Evolutionary conservation across 768 basidiomycete species (phyloP).

Genomic region (Serendipita indica): DNA sequence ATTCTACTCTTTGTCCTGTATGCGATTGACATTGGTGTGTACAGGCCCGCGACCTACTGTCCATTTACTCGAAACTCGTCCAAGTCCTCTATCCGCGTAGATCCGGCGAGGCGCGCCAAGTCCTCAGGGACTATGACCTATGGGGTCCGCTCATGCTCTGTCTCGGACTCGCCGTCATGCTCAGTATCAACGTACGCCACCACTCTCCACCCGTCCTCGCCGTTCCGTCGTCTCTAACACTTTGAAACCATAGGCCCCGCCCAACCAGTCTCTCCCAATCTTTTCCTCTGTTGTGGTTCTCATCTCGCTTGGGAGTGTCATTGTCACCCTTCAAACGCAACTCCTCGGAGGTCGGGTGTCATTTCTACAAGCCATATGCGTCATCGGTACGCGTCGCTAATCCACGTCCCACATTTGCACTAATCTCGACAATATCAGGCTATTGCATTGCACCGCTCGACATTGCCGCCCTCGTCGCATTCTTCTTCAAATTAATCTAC

Average conservation of each 20-base stretch:
- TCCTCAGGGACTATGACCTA: slow-evolving; percentile 92
- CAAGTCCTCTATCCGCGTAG: slow-evolving; percentile 84
- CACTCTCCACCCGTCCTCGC: neutral
- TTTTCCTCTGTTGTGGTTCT: slow-evolving; percentile 93
- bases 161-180: slow-evolving; percentile 63
- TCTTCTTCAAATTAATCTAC: slow-evolving; percentile 74
- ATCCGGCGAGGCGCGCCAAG: slow-evolving; percentile 57
- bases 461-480: slow-evolving; percentile 75
- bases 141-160: slow-evolving; percentile 90
- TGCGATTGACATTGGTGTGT: slow-evolving; percentile 3
- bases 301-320: slow-evolving; percentile 76
- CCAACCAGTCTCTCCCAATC: slow-evolving; percentile 66
- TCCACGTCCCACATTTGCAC: neutral
- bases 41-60: slow-evolving; percentile 78
- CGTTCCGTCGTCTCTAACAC: neutral
- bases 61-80: slow-evolving; percentile 82
- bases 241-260: slow-evolving; percentile 47
- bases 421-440: slow-evolving; percentile 20
- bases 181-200: slow-evolving; percentile 60
- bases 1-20: slow-evolving; percentile 9
- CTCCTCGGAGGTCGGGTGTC: slow-evolving; percentile 40
- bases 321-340: slow-evolving; percentile 93
- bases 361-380: slow-evolving; percentile 93
- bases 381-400: slow-evolving; percentile 33
- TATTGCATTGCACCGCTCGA: slow-evolving; percentile 92